phyloP scores from a whole-genome alignment of 75 land plant genomes.

The Cupressus sempervirens region DNA sequence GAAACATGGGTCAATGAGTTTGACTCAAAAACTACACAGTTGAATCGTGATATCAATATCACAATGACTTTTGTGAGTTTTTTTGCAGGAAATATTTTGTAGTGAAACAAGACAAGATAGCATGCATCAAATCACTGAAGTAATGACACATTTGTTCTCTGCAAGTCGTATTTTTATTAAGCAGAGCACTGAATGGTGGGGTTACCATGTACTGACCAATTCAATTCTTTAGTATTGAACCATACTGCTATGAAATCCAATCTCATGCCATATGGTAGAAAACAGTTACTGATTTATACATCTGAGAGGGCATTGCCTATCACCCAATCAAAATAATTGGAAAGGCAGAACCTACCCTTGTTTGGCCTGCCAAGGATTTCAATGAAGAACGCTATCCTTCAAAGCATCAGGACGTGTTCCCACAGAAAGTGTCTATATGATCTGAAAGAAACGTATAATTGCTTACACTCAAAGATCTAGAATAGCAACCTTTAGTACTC shows the following conservation, averaged over 20 bases:
- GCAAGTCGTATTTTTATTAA: background rate
- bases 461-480: slow-evolving; percentile 14
- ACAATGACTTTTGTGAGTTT: no score
- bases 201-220: background rate
- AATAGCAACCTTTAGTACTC: slow-evolving; percentile 31
- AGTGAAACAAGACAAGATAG: background rate
- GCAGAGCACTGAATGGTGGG: background rate
- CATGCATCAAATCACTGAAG: background rate
- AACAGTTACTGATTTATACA: background rate
- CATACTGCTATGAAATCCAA: background rate
- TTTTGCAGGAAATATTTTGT: background rate
- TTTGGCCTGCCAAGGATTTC: background rate
- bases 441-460: slow-evolving; percentile 25
- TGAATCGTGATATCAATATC: no score
- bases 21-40: no score
- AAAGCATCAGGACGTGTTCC: background rate
- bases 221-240: background rate
- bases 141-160: background rate
- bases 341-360: background rate
- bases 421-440: background rate
- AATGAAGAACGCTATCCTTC: slow-evolving; percentile 2
- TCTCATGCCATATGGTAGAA: background rate
- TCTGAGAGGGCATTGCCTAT: background rate
- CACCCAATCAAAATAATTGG: background rate
- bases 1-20: no score